phyloP scores from a whole-genome alignment of 345 rosid genomes.

The Carallia pectinifolia region DNA sequence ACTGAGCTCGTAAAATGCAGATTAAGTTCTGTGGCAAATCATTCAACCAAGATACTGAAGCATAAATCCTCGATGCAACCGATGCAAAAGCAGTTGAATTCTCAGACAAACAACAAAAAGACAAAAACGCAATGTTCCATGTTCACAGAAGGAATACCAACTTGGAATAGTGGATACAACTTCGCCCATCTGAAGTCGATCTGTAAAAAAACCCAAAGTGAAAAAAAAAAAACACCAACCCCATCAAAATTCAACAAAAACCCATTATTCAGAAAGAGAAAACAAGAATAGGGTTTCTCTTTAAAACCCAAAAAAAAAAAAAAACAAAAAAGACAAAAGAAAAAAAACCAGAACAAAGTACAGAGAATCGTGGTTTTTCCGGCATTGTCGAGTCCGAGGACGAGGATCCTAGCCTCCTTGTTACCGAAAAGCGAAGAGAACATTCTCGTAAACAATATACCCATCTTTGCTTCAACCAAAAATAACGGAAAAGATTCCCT shows the following conservation, averaged over 20 bases:
- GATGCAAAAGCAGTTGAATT: neutral
- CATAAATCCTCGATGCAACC: neutral
- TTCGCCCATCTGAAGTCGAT: conserved; percentile 99
- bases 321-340: neutral
- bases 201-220: conserved; percentile 14
- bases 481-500: neutral
- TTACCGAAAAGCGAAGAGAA: conserved; percentile 26
- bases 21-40: neutral
- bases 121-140: neutral
- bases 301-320: neutral
- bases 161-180: conserved; percentile 97
- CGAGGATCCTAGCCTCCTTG: conserved; percentile 30
- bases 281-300: neutral
- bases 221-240: neutral
- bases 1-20: neutral
- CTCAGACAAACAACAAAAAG: neutral
- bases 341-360: neutral
- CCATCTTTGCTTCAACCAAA: conserved; percentile 10
- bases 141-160: conserved; percentile 33
- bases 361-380: conserved; percentile 33
- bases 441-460: conserved; percentile 22
- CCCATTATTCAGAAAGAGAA: conserved; percentile 5
- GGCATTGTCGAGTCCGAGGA: conserved; percentile 31
- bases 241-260: conserved; percentile 4
- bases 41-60: neutral